A percentile compares a stretch with the other conserved stretches of the same genome.
phyloP scores from a whole-genome alignment of 176 grass and related monocot genomes.

The Phyllostachys edulis region DNA sequence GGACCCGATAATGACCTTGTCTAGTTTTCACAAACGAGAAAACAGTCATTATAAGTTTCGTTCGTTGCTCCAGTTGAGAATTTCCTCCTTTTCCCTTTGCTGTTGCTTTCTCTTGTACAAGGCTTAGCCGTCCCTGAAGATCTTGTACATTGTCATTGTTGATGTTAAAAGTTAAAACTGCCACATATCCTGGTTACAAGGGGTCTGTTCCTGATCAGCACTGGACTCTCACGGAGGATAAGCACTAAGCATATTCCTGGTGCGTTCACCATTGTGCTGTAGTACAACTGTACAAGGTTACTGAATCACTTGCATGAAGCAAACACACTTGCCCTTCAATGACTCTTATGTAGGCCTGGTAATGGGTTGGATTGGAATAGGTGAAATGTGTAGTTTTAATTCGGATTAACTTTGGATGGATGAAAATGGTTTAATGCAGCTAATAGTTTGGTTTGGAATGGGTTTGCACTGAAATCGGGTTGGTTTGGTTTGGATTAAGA shows the following conservation, averaged over 20 bases:
- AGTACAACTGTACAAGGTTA: background rate
- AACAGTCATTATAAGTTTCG: slow-evolving; percentile 21
- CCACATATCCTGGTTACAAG: background rate
- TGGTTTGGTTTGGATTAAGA: no score
- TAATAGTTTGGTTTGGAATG: no score
- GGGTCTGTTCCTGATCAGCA: background rate
- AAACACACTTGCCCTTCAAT: background rate
- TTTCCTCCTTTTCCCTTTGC: background rate
- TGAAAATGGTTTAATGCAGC: no score
- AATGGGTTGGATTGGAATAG: no score
- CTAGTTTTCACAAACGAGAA: slow-evolving; percentile 31
- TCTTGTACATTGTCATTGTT: background rate
- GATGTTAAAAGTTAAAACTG: background rate
- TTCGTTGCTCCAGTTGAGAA: background rate
- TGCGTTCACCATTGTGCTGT: no score
- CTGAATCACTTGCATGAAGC: background rate
- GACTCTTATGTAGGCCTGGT: no score
- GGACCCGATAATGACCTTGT: slow-evolving; percentile 45
- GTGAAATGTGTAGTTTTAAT: no score
- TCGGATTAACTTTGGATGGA: no score
- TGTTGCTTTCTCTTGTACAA: background rate
- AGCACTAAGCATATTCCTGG: no score
- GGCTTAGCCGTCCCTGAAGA: background rate
- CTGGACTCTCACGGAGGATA: no score
- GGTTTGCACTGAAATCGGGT: no score